phyloP scores from a whole-genome alignment of 2,329 filamentous ascomycete genomes.

The Verticillium nonalfalfae region DNA sequence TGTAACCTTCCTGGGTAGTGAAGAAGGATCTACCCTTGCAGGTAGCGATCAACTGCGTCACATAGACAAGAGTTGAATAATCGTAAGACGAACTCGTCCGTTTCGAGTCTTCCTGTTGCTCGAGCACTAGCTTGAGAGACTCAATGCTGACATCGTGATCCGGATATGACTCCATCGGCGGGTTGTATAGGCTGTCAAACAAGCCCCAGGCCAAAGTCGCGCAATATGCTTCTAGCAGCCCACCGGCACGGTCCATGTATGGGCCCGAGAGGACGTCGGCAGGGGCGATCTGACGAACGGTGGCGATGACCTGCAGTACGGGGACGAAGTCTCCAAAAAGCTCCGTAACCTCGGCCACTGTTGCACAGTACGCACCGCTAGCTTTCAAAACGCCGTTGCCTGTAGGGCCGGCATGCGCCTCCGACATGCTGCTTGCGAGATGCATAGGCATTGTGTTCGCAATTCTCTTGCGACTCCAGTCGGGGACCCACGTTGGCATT shows the following conservation, averaged over 20 bases:
- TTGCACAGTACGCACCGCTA: background rate
- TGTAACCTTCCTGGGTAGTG: constrained; percentile 2
- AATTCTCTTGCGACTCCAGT: constrained; percentile 6
- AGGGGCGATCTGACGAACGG: background rate
- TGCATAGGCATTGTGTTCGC: constrained; percentile 2
- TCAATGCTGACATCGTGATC: background rate
- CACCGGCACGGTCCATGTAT: background rate
- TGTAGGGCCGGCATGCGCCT: background rate
- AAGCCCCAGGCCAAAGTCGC: constrained; percentile 2
- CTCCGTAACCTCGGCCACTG: background rate
- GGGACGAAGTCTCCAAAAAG: constrained; percentile 1
- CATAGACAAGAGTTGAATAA: background rate
- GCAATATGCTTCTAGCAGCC: background rate
- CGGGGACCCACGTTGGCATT: constrained; percentile 14
- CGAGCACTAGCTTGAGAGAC: background rate
- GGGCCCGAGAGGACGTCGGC: background rate
- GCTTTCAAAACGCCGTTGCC: background rate
- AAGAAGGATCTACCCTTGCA: constrained; percentile 1
- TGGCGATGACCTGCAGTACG: background rate
- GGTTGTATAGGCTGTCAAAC: background rate
- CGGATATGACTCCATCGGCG: background rate
- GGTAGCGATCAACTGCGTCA: background rate
- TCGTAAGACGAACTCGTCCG: constrained; percentile 1
- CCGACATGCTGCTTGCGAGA: background rate
- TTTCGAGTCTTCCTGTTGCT: background rate